Evolutionary conservation across 2,329 filamentous ascomycete species (phyloP), one percentile per base, ranked within the genome.

Genomic region (Paracamarosporium sp.): DNA sequence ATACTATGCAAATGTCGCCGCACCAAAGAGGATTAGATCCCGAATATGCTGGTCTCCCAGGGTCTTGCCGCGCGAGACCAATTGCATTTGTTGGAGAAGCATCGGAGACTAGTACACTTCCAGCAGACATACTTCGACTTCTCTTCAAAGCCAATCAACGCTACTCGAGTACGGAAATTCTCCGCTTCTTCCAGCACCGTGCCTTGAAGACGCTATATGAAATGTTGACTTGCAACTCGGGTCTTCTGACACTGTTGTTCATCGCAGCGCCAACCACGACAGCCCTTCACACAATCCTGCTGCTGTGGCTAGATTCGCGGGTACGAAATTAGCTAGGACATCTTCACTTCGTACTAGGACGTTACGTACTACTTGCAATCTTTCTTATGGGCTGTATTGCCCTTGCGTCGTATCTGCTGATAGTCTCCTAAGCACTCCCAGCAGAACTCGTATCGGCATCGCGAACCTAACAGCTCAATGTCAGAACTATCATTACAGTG

Each of bases 381-480:
- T 38, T n/a, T 38, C 17, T 50, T 53, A 52, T 74, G 71, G 15
- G 54, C 62, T 5, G 53, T 24, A 47, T 73, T 73, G 1, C 68
- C 67, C 15, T 54, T 35, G 5, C 8, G 43, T 8, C 66, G 50
- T 17, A 73, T 64, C n/a, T 52, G 35, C 8, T 61, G 59, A 53
- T 70, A 77, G 15, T 66, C 60, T 5, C 65, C 72, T 36, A 74
- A 55, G 35, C 75, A 80, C 24, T 69, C 48, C 75, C 76, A 81
- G 63, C 79, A 81, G 56, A 81, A 81, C 50, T 79, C 69, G 48
- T 73, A 66, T 4, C 63, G 55, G 57, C 79, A 81, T 52, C 69
- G 72, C 5, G 60, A 60, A 38, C 71, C 68, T 72, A 30, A 6
- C n/a, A 35, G 13, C 9, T 1, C 1, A n/a, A 36, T 11, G n/a